A percentile compares a stretch with the other conserved stretches of the same genome.
Evolutionary conservation across 257 asterid genomes (phyloP).

Genomic region (Marsdenia floribunda): DNA sequence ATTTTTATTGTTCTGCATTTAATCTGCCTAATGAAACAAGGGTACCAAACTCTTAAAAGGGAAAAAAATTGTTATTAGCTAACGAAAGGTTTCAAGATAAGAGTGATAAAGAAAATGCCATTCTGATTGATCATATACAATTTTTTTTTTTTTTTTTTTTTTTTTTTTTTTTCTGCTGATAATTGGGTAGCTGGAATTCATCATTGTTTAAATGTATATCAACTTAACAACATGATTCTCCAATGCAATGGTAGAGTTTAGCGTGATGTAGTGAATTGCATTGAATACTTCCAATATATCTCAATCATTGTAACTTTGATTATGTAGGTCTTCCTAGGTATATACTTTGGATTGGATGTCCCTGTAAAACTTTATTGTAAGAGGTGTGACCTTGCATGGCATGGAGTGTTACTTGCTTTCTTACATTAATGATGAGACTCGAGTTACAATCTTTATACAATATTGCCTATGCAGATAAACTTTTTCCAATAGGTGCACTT

Average conservation of each 20-base stretch:
- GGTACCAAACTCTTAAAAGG: neutral
- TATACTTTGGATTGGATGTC: neutral
- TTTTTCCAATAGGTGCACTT: neutral
- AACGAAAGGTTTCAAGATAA: neutral
- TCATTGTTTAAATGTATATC: neutral
- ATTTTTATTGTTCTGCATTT: neutral
- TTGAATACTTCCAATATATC: neutral
- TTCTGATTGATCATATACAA: neutral
- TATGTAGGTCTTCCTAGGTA: neutral
- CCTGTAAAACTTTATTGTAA: neutral
- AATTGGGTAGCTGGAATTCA: neutral
- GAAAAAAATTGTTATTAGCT: neutral
- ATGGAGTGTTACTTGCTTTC: neutral
- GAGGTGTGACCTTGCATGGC: neutral
- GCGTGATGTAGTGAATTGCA: neutral
- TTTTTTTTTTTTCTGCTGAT: too few species aligned
- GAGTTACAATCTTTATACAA: neutral
- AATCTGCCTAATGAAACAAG: neutral
- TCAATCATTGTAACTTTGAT: neutral
- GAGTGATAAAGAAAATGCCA: neutral
- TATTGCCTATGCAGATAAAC: neutral
- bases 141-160: too few species aligned
- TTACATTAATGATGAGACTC: neutral
- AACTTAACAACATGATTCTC: neutral
- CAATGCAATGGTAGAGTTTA: neutral